Percentiles rank a stretch among this genome's conserved stretches.
Evolutionary conservation across 257 asterid species (phyloP).

Genomic region (Jasminum sambac): DNA sequence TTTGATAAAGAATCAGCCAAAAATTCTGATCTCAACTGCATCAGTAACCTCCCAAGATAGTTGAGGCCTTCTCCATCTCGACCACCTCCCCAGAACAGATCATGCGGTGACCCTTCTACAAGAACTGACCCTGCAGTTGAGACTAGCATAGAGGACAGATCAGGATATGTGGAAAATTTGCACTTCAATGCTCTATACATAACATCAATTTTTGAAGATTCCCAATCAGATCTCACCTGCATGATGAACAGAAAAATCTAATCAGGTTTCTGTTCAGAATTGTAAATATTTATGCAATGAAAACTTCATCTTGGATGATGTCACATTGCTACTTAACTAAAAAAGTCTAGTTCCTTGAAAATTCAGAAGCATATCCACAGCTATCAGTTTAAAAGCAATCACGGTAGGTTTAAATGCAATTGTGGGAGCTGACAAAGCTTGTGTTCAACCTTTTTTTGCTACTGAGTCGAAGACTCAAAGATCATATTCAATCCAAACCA

Average conservation of each 20-base stretch:
- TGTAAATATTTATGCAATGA: neutral
- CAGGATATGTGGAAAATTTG: constrained; percentile 68
- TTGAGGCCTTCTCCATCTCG: constrained; percentile 98
- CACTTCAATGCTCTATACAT: constrained; percentile 81
- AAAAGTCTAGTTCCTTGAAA: too few relatives aligned
- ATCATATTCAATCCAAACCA: too few relatives aligned
- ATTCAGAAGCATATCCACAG: neutral
- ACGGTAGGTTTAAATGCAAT: too few relatives aligned
- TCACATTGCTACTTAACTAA: neutral
- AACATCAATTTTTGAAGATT: constrained; percentile 59
- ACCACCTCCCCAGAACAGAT: constrained; percentile 98
- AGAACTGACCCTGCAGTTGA: constrained; percentile 86
- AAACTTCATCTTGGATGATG: neutral
- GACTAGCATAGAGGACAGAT: constrained; percentile 64
- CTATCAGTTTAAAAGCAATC: neutral
- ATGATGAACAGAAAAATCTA: constrained; percentile 4
- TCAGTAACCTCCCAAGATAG: constrained; percentile 89
- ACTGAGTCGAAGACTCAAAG: too few relatives aligned
- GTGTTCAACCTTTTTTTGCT: too few relatives aligned
- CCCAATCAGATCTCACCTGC: constrained; percentile 92
- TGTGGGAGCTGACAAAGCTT: too few relatives aligned
- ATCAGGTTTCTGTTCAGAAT: neutral
- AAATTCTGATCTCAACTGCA: constrained; percentile 87
- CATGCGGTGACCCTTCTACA: constrained; percentile 95
- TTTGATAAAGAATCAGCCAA: constrained; percentile 36